A percentile compares a stretch with the other conserved stretches of the same genome.
phyloP scores from a whole-genome alignment of 352 stramenopile genomes.

The Thalassiosira livingstoniorum region DNA sequence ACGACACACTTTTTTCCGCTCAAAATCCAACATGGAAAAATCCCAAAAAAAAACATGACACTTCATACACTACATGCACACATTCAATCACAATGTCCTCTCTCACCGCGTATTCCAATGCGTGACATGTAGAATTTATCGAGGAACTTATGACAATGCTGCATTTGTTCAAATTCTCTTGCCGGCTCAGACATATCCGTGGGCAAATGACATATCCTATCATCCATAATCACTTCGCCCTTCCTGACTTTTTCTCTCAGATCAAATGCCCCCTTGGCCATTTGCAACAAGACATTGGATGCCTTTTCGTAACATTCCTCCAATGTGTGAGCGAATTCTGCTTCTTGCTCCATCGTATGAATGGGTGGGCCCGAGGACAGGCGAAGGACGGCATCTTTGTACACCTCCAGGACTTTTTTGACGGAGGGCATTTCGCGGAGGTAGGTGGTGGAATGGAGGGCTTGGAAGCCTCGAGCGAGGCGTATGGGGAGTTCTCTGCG shows the following conservation, averaged over 20 bases:
- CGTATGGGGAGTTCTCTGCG: conserved; percentile 97
- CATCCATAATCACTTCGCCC: conserved; percentile 2
- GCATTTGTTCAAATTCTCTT: conserved; percentile 84
- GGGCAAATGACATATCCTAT: no score
- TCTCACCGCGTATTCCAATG: conserved; percentile 98
- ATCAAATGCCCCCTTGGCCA: conserved; percentile 96
- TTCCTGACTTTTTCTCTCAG: conserved; percentile 81
- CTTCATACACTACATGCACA: no score
- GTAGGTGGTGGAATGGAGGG: conserved; percentile 72
- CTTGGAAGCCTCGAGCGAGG: conserved; percentile 84
- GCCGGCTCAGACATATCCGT: no score
- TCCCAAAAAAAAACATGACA: no score
- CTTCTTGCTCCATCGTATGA: conserved; percentile 86
- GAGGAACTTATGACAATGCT: conserved; percentile 96
- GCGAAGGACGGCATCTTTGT: conserved; percentile 93
- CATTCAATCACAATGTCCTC: no score
- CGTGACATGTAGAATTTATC: conserved; percentile 99
- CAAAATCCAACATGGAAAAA: no score
- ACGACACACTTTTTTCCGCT: no score
- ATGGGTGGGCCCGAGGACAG: conserved; percentile 92
- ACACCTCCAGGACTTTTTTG: conserved; percentile 94
- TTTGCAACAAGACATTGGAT: conserved; percentile 94
- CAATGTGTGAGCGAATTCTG: conserved; percentile 90
- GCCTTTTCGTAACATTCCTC: conserved; percentile 91
- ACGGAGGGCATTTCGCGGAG: conserved; percentile 90